Percentiles rank a stretch among this genome's conserved stretches.
phyloP scores from a whole-genome alignment of 2,329 filamentous ascomycete genomes.

The Lachnellula hyalina region DNA sequence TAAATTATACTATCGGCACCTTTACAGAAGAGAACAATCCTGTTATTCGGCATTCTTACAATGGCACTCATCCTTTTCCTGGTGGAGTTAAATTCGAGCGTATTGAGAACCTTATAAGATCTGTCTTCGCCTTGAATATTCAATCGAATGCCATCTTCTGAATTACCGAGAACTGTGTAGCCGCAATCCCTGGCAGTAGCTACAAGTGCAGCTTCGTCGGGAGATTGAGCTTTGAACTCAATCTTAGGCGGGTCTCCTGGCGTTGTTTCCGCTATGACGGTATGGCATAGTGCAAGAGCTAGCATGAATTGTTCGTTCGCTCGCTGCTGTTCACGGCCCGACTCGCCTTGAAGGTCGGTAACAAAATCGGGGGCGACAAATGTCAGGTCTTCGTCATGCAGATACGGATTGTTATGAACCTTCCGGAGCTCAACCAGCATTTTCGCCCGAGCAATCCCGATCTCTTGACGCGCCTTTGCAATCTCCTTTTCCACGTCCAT shows the following conservation, averaged over 20 bases:
- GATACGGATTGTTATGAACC: constrained; percentile 83
- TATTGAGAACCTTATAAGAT: constrained; percentile 84
- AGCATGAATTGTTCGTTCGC: constrained; percentile 92
- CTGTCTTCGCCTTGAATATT: constrained; percentile 84
- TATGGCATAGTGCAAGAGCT: constrained; percentile 90
- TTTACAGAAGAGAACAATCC: constrained; percentile 91
- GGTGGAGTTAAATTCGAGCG: constrained; percentile 94
- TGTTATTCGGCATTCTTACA: constrained; percentile 85
- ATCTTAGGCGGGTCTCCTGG: constrained; percentile 89
- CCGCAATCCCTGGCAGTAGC: constrained; percentile 92
- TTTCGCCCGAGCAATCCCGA: constrained; percentile 67
- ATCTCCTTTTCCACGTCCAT: constrained; percentile 80
- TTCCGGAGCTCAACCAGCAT: constrained; percentile 70
- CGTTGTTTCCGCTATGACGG: constrained; percentile 83
- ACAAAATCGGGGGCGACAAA: constrained; percentile 91
- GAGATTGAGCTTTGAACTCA: constrained; percentile 94
- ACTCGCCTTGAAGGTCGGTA: constrained; percentile 71
- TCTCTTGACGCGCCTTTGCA: constrained; percentile 67
- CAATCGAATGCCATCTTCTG: constrained; percentile 73
- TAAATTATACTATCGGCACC: constrained; percentile 98
- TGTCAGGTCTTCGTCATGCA: constrained; percentile 83
- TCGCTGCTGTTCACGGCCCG: constrained; percentile 67
- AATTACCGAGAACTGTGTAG: constrained; percentile 81
- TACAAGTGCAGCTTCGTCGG: constrained; percentile 91
- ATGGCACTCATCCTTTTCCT: constrained; percentile 98